Base-by-base conservation (phyloP, 2,329 filamentous ascomycete genomes). In the Zarea fungicola region DNA sequence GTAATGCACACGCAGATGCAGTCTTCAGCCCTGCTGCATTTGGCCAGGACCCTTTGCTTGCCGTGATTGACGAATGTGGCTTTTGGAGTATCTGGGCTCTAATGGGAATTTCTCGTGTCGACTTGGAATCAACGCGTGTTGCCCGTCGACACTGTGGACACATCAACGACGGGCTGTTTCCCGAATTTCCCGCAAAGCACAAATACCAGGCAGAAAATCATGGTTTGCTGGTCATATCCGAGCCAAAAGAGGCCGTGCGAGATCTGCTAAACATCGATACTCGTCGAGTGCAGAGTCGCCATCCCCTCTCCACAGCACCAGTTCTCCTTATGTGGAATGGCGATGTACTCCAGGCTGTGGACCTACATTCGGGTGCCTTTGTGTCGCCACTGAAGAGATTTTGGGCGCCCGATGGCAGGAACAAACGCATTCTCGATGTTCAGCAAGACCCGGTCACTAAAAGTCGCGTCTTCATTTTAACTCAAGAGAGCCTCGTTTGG, bases 41-140 rank as follows among this genome's bases (percentile, higher is more conserved):
- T 16, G 60, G 67, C 50, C 54, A 78, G 67, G 62, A 78, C 72
- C 75, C 80, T 1, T 83, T 86, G 56, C 66, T 90, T 45, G 83
- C 75, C 14, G 70, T 89, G 22, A 70, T 90, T 16, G 84, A 90
- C 57, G 72, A 80, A 44, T 67, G 67, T 28, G 85, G 85, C 1
- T 71, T 69, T 50, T 91, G 86, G 87, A 81, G 71, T 36, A 63
- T 89, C 4, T 89, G 84, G 81, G 74, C 85, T 52, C 66, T 85
- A 21, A 55, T 57, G 11, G 69, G 67, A 47, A 69, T 59, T 53
- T 59, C 62, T 50, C 54, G 65, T 16, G 59, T 62, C 10, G 60
- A 63, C 19, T 63, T 65, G 18, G 67, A 60, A 25, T 63, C 58
- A 8, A 55, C 66, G 26, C 67, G 57, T 10, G 60, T 66, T 16